These are phyloP conservation scores for Lactarius vividus DNA, from an alignment of 768 basidiomycete species.

Conservation along the genomic window DNA sequence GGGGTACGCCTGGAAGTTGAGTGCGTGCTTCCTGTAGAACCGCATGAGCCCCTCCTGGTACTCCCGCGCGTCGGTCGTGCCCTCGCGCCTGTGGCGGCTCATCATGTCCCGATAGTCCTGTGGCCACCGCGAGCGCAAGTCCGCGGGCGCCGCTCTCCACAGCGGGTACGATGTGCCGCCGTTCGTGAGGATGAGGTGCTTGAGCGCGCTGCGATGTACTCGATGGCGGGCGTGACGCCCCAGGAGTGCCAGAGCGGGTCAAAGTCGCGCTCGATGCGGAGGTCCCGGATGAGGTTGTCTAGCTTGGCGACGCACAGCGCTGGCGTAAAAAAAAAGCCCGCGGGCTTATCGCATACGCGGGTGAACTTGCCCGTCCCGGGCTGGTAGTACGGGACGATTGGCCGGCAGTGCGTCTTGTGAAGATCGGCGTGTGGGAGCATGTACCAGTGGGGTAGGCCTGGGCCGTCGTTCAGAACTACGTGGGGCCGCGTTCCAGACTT, in stretches of 20 bases:
- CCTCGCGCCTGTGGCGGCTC: too few relatives aligned
- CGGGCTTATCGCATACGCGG: slow-evolving; percentile 47
- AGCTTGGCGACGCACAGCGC: slow-evolving; percentile 53
- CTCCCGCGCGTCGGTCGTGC: slow-evolving; percentile 26
- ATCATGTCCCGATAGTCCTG: neutral
- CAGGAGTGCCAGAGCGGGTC: slow-evolving; percentile 43
- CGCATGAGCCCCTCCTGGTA: slow-evolving; percentile 31
- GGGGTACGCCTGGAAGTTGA: slow-evolving; percentile 34
- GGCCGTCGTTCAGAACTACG: slow-evolving; percentile 8
- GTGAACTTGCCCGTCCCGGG: slow-evolving; percentile 53
- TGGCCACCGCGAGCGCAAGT: neutral
- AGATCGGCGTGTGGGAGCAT: slow-evolving; percentile 17
- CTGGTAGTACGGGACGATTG: slow-evolving; percentile 38
- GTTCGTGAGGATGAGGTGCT: slow-evolving; percentile 34
- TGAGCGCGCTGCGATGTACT: slow-evolving; percentile 30
- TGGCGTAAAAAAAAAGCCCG: slow-evolving; percentile 52
- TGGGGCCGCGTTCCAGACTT: slow-evolving; percentile 2
- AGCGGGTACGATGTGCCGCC: slow-evolving; percentile 34
- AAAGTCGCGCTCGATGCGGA: slow-evolving; percentile 46
- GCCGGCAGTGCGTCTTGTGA: neutral
- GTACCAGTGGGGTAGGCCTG: neutral
- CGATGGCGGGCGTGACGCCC: slow-evolving; percentile 46
- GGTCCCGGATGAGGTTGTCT: slow-evolving; percentile 40
- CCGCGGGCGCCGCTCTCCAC: slow-evolving; percentile 28
- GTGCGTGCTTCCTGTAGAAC: slow-evolving; percentile 34